Conservation (phyloP, 2,329 filamentous ascomycete species). For the Botryotinia calthae region DNA sequence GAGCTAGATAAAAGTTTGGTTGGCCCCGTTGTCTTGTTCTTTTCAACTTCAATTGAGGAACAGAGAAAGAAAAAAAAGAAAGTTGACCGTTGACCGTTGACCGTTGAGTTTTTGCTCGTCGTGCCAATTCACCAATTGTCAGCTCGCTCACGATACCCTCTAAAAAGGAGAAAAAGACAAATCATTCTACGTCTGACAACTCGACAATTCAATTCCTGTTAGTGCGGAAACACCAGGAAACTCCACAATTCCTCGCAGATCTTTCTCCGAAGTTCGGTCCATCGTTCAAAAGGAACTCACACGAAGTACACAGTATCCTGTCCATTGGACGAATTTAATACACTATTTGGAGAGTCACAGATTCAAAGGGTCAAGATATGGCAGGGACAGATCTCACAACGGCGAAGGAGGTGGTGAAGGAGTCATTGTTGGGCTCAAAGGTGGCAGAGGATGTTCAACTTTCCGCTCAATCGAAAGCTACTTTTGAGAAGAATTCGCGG, state of each 20-base stretch:
- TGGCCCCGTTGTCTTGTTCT: not conserved
- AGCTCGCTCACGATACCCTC: not conserved
- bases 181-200: not conserved
- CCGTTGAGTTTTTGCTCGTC: not conserved
- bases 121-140: not conserved
- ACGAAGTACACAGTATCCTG: conserved; percentile 5
- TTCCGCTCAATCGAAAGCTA: conserved; percentile 70
- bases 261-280: conserved; percentile 9
- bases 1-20: not conserved
- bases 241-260: conserved; percentile 13
- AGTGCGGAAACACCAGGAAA: not conserved
- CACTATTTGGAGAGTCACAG: not conserved
- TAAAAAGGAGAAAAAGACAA: not conserved
- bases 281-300: not conserved
- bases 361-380: conserved; percentile 27
- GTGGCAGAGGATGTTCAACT: conserved; percentile 53
- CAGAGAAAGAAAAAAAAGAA: not conserved
- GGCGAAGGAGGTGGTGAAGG: conserved; percentile 66
- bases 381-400: conserved; percentile 34
- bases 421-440: conserved; percentile 67
- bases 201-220: not conserved
- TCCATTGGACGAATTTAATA: conserved; percentile 12
- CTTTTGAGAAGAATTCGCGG: conserved; percentile 73
- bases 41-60: not conserved
- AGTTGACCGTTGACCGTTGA: not conserved